Conservation (phyloP, 345 rosid species). For the Firmiana major region DNA sequence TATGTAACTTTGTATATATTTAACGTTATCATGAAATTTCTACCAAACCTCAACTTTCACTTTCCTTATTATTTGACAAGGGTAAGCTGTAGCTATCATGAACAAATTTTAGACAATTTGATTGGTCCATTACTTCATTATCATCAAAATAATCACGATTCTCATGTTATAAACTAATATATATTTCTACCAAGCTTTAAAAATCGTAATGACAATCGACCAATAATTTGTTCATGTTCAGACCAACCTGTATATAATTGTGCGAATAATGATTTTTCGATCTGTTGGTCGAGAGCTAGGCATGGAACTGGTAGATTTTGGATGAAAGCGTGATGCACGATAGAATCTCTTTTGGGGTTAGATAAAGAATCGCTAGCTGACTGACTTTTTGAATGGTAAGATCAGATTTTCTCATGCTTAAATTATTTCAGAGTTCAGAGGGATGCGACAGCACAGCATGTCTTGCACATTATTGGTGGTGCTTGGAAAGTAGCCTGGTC, state of each 20-base stretch:
- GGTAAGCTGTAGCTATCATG: background rate
- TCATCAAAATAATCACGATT: background rate
- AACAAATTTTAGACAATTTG: background rate
- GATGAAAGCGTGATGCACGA: background rate
- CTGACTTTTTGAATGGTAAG: background rate
- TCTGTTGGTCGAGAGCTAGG: background rate
- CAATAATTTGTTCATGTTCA: background rate
- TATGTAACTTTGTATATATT: too few relatives aligned
- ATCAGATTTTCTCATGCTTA: background rate
- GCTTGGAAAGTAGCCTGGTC: background rate
- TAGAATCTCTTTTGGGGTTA: background rate
- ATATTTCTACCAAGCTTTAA: background rate
- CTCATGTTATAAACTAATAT: background rate
- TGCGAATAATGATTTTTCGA: background rate
- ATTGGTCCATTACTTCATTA: background rate
- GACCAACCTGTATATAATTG: background rate
- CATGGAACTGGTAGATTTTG: background rate
- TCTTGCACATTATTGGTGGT: background rate
- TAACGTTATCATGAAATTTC: background rate
- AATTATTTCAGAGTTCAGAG: background rate
- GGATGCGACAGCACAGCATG: background rate
- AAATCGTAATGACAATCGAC: background rate
- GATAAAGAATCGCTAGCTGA: background rate
- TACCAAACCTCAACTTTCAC: background rate
- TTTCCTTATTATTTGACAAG: background rate